Evolutionary conservation across 139 green algal species (phyloP).

Genomic region (Chloropicon primus): DNA sequence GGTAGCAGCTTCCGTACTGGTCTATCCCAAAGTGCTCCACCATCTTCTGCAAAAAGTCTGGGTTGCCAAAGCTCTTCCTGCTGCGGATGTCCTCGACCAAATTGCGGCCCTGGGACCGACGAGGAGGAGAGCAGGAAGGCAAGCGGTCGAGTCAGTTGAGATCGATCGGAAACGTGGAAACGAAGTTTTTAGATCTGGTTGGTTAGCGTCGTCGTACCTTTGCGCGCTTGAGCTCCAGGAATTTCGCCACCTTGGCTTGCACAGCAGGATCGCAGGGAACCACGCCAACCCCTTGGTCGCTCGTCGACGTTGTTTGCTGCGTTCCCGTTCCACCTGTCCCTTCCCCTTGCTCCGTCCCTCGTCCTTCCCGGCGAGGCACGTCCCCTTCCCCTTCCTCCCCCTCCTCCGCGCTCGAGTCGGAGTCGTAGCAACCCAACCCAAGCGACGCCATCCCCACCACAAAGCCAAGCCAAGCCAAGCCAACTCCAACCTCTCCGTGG

Average conservation of each 20-base stretch:
- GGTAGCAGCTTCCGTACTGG: constrained; percentile 36
- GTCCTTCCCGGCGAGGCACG: not conserved
- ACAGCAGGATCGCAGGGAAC: not conserved
- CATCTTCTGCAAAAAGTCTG: constrained; percentile 55
- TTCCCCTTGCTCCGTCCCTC: not conserved
- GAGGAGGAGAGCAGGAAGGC: not conserved
- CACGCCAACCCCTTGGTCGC: not conserved
- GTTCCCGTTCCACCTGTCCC: not conserved
- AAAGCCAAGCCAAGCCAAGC: not conserved
- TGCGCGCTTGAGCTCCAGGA: not conserved
- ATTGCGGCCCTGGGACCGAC: not conserved
- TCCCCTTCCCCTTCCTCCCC: not conserved
- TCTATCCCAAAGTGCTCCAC: constrained; percentile 43
- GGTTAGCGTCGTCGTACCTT: no score
- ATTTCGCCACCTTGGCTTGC: not conserved
- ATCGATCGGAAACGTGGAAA: no score
- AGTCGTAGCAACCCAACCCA: not conserved
- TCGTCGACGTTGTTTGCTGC: not conserved
- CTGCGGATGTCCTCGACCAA: not conserved
- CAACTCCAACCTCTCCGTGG: not conserved
- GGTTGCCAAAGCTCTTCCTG: constrained; percentile 41
- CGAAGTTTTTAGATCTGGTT: no score
- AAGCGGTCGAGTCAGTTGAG: not conserved
- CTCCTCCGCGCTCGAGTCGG: not conserved
- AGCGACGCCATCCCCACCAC: not conserved